Evolutionary conservation across 768 basidiomycete species (phyloP).

Genomic region (Sporobolomyces roseus): DNA sequence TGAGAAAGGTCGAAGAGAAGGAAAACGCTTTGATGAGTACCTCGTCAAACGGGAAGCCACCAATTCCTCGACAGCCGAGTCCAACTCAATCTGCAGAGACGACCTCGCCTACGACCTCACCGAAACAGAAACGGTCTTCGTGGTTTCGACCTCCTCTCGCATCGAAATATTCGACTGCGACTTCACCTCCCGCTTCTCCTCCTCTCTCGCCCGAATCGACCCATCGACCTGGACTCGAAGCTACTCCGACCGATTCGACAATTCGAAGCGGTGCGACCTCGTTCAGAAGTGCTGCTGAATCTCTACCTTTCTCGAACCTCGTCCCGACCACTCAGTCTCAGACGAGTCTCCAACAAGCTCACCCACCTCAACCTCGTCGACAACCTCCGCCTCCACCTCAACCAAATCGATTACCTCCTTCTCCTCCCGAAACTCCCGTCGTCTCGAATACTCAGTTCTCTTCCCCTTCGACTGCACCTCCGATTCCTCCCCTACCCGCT

Average conservation of each 20-base stretch:
- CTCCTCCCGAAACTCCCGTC: constrained; percentile 21
- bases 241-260: constrained; percentile 1
- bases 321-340: neutral
- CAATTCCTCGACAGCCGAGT: neutral
- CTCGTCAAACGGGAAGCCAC: neutral
- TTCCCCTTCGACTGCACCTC: neutral
- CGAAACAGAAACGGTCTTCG: neutral
- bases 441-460: neutral
- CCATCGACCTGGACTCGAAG: neutral
- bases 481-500: too few relatives aligned
- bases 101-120: neutral
- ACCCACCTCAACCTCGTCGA: neutral
- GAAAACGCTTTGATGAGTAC: neutral
- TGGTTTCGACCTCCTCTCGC: constrained; percentile 32
- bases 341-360: neutral
- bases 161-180: constrained; percentile 1
- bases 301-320: constrained; percentile 27
- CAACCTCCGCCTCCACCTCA: neutral
- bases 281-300: constrained; percentile 23
- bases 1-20: constrained; percentile 8
- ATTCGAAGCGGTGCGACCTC: neutral
- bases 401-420: constrained; percentile 6
- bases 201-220: neutral
- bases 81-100: neutral
- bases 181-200: neutral